Evolutionary conservation across 2,329 filamentous ascomycete genomes (phyloP).

Genomic region (Fusarium beomiforme): DNA sequence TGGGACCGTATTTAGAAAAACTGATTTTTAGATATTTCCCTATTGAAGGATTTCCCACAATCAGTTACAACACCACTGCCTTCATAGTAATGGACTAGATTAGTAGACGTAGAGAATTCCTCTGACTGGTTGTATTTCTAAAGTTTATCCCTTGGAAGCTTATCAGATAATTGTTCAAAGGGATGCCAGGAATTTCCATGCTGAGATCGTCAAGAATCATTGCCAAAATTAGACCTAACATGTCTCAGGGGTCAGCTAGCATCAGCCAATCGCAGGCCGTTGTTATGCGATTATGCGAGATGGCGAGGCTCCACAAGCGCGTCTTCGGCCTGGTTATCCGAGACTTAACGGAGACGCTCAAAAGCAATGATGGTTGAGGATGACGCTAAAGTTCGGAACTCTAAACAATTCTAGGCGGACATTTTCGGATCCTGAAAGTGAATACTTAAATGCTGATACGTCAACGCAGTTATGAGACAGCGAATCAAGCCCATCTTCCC

Average conservation of each 20-base stretch:
- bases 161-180: neutral
- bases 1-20: too few relatives aligned
- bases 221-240: neutral
- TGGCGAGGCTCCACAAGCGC: neutral
- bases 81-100: too few relatives aligned
- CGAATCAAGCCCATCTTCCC: neutral
- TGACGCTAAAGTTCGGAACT: neutral
- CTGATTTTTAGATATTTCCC: too few relatives aligned
- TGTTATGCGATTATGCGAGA: neutral
- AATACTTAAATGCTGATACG: neutral
- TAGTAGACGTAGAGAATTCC: too few relatives aligned
- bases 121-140: neutral
- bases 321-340: neutral
- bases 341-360: neutral
- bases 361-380: neutral
- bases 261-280: neutral
- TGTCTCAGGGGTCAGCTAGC: fast-evolving
- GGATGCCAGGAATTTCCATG: neutral
- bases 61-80: too few relatives aligned
- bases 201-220: neutral
- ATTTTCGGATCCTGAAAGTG: neutral
- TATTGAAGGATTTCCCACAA: too few relatives aligned
- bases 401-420: neutral
- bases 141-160: neutral
- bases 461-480: neutral